Conservation (phyloP, 1,284 basidiomycete species). For the Ustilago trichophora region DNA sequence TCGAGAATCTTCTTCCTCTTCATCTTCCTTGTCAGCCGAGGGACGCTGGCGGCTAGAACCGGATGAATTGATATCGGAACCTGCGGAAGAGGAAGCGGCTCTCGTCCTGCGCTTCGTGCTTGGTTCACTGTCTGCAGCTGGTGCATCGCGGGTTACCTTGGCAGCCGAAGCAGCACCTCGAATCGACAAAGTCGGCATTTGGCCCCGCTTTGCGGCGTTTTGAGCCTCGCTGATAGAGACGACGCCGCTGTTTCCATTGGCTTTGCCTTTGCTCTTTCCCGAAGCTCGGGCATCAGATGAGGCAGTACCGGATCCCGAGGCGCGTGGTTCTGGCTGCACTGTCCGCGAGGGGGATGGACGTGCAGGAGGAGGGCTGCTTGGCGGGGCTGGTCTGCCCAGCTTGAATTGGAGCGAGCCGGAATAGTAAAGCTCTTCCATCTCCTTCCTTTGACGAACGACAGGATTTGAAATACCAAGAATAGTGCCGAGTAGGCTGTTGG, state of each 20-base stretch:
- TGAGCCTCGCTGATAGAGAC: constrained; percentile 28
- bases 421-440: constrained; percentile 78
- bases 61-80: too few relatives aligned
- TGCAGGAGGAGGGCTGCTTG: constrained; percentile 40
- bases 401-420: constrained; percentile 73
- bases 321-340: too few relatives aligned
- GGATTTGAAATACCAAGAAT: constrained; percentile 85
- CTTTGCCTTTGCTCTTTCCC: constrained; percentile 3
- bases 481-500: constrained; percentile 79
- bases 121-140: not conserved
- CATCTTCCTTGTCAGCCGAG: constrained; percentile 6
- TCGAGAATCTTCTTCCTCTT: constrained; percentile 39
- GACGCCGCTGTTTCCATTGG: constrained; percentile 17
- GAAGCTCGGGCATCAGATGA: not conserved
- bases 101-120: constrained; percentile 15
- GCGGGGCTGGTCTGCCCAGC: constrained; percentile 67
- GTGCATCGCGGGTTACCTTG: not conserved
- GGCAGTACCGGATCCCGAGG: too few relatives aligned
- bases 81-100: not conserved
- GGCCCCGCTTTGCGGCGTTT: constrained; percentile 6
- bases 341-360: constrained; percentile 13
- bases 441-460: constrained; percentile 70
- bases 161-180: constrained; percentile 26
- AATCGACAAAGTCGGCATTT: constrained; percentile 25
- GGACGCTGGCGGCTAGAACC: too few relatives aligned